Percentiles rank a stretch among this genome's conserved stretches.
phyloP scores from a whole-genome alignment of 2,329 filamentous ascomycete species.

The Cordyceps javanica region DNA sequence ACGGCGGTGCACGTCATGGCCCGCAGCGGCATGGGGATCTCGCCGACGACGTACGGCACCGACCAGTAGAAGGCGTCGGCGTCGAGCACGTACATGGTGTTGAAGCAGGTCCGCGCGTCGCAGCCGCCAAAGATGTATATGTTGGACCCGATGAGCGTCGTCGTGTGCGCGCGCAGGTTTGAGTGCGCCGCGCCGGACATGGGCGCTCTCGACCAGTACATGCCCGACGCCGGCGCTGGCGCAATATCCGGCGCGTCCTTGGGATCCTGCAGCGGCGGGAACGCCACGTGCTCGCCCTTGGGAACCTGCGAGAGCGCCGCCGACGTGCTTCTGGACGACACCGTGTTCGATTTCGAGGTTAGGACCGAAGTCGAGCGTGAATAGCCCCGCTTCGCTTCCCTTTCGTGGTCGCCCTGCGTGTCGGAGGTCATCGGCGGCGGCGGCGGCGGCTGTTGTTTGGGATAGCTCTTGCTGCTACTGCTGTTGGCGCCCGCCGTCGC shows the following conservation, averaged over 20 bases:
- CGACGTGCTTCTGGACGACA: conserved; percentile 16
- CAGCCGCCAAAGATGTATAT: conserved; percentile 65
- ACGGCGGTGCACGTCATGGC: conserved; percentile 69
- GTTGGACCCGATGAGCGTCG: conserved; percentile 59
- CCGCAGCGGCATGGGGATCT: conserved; percentile 57
- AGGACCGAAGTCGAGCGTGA: conserved; percentile 9
- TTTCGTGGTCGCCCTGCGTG: conserved; percentile 23
- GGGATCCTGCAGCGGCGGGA: conserved; percentile 52
- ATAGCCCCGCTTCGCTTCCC: conserved; percentile 12
- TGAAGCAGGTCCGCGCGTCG: conserved; percentile 61
- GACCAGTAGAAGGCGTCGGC: conserved; percentile 67
- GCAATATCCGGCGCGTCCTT: conserved; percentile 53
- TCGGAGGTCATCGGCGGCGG: conserved; percentile 16
- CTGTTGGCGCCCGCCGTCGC: conserved; percentile 23
- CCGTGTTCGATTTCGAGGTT: conserved; percentile 19
- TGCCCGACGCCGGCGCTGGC: conserved; percentile 59
- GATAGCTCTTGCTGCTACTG: conserved; percentile 8
- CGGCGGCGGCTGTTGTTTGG: conserved; percentile 20
- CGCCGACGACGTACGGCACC: conserved; percentile 56
- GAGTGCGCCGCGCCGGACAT: conserved; percentile 57
- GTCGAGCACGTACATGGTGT: conserved; percentile 62
- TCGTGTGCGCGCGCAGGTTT: conserved; percentile 59
- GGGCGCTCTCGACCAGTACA: conserved; percentile 65
- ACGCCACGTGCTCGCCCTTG: conserved; percentile 39
- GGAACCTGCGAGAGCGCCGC: conserved; percentile 22